Percentiles rank a stretch among this genome's conserved stretches.
Evolutionary conservation across 108 stramenopile genomes (phyloP).

Genomic region (Nitzschia putrida): DNA sequence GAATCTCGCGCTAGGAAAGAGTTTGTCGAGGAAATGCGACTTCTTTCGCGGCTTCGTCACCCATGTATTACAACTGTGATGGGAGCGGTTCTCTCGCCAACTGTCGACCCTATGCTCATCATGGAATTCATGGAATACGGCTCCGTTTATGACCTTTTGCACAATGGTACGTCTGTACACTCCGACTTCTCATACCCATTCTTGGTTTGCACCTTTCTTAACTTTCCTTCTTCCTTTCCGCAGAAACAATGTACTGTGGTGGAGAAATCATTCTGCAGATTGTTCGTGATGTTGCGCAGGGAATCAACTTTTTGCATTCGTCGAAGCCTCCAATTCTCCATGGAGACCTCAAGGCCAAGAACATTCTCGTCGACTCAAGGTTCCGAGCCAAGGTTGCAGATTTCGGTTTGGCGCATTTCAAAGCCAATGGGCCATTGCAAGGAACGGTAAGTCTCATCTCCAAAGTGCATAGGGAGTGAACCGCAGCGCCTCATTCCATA

Average conservation of each 20-base stretch:
- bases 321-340: slow-evolving; percentile 54
- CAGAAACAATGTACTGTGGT: slow-evolving; percentile 43
- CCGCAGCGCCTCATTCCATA: too few relatives aligned
- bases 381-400: slow-evolving; percentile 57
- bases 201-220: too few relatives aligned
- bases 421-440: slow-evolving; percentile 50
- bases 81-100: slow-evolving; percentile 37
- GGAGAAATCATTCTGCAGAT: slow-evolving; percentile 60
- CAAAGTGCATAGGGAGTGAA: slow-evolving; percentile 19
- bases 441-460: slow-evolving; percentile 24
- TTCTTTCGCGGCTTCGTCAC: slow-evolving; percentile 57
- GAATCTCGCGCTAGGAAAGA: slow-evolving; percentile 24
- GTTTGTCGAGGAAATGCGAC: slow-evolving; percentile 59
- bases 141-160: slow-evolving; percentile 55
- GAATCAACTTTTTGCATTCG: slow-evolving; percentile 57
- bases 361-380: slow-evolving; percentile 50
- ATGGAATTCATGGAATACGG: slow-evolving; percentile 69
- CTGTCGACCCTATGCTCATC: slow-evolving; percentile 49
- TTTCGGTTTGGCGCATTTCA: slow-evolving; percentile 87
- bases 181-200: too few relatives aligned
- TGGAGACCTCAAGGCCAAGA: slow-evolving; percentile 50
- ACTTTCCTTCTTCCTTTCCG: too few relatives aligned
- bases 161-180: slow-evolving; percentile 35
- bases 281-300: slow-evolving; percentile 53
- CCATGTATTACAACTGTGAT: slow-evolving; percentile 65